These are phyloP conservation scores for Arthrobotrys musiformis DNA, from an alignment of 2,329 filamentous ascomycete species.

Conservation along the genomic window DNA sequence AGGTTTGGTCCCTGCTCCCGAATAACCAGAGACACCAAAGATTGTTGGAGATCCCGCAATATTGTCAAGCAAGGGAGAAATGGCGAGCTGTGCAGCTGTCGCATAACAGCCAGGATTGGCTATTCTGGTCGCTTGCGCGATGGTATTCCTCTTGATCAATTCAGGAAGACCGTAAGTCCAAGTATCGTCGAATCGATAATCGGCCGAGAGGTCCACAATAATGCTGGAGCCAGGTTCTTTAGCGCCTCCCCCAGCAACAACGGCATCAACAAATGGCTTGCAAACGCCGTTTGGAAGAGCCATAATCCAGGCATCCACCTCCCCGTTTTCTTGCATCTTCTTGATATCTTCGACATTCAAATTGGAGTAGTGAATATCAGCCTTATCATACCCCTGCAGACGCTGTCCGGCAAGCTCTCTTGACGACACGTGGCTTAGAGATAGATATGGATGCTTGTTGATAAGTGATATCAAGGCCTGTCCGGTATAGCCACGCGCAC, in stretches of 20 bases:
- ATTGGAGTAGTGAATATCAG: slow-evolving; percentile 89
- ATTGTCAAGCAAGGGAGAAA: slow-evolving; percentile 81
- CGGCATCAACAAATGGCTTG: slow-evolving; percentile 90
- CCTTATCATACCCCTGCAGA: slow-evolving; percentile 87
- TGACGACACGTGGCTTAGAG: slow-evolving; percentile 89
- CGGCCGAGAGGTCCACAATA: slow-evolving; percentile 93
- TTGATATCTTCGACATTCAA: slow-evolving; percentile 85
- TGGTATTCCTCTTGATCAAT: slow-evolving; percentile 78
- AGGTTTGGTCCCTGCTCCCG: slow-evolving; percentile 92
- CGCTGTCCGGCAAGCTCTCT: slow-evolving; percentile 89
- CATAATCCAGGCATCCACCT: slow-evolving; percentile 97
- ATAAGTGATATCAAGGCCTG: slow-evolving; percentile 88
- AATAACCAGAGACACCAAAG: slow-evolving; percentile 94
- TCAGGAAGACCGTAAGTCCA: slow-evolving; percentile 95
- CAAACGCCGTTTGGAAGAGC: slow-evolving; percentile 94
- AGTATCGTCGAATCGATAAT: slow-evolving; percentile 85
- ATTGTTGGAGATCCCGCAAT: slow-evolving; percentile 81
- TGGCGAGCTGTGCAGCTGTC: slow-evolving; percentile 88
- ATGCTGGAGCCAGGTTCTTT: slow-evolving; percentile 72
- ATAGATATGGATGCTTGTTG: slow-evolving; percentile 87
- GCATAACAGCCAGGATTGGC: slow-evolving; percentile 95
- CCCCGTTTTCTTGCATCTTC: slow-evolving; percentile 81
- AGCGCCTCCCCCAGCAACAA: slow-evolving; percentile 71
- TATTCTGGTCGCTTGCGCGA: slow-evolving; percentile 82
- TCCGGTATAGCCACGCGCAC: slow-evolving; percentile 92